phyloP scores from a whole-genome alignment of 2,329 filamentous ascomycete species.

The Chrysosporium queenslandicum region DNA sequence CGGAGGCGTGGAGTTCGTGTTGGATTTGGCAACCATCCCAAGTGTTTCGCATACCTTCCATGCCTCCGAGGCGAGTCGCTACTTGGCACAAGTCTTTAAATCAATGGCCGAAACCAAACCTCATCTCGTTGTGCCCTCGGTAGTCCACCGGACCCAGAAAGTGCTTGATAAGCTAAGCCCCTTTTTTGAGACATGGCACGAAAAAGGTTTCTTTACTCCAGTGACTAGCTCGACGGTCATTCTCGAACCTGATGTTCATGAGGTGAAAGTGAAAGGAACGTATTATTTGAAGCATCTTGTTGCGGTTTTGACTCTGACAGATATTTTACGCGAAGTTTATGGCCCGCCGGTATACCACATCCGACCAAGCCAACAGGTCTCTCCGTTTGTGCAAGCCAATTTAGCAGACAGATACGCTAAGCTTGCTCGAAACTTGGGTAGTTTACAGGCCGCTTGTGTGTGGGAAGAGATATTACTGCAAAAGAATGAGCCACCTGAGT shows the following conservation, averaged over 20 bases:
- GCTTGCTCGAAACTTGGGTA: constrained; percentile 66
- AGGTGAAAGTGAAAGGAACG: constrained; percentile 53
- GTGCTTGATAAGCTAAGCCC: constrained; percentile 59
- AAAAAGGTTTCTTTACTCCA: constrained; percentile 54
- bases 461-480: constrained; percentile 72
- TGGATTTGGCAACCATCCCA: constrained; percentile 74
- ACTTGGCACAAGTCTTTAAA: constrained; percentile 63
- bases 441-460: constrained; percentile 68
- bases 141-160: constrained; percentile 63
- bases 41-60: constrained; percentile 67
- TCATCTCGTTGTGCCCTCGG: constrained; percentile 67
- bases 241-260: constrained; percentile 25
- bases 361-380: constrained; percentile 49
- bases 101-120: constrained; percentile 71
- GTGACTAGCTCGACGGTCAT: constrained; percentile 39
- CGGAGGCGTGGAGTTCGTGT: constrained; percentile 70
- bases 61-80: constrained; percentile 56
- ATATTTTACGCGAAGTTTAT: constrained; percentile 65
- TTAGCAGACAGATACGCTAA: constrained; percentile 71
- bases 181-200: constrained; percentile 50
- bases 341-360: constrained; percentile 53
- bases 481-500: constrained; percentile 57
- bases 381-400: constrained; percentile 65
- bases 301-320: constrained; percentile 64
- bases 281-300: constrained; percentile 67